A percentile compares a stretch with the other conserved stretches of the same genome.
phyloP scores from a whole-genome alignment of 108 stramenopile genomes.

The Discostella stelligeroides region DNA sequence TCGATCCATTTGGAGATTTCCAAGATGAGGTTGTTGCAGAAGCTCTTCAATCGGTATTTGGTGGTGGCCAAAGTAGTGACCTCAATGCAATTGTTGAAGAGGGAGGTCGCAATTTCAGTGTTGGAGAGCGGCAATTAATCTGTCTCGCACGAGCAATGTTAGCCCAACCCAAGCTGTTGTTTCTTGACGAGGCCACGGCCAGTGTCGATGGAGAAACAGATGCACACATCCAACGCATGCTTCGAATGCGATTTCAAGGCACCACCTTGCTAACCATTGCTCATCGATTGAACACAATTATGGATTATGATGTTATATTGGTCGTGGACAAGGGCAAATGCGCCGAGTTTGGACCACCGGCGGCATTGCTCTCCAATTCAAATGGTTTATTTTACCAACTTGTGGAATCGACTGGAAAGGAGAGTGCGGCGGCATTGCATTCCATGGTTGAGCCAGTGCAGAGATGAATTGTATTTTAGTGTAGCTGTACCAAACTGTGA shows the following conservation, averaged over 20 bases:
- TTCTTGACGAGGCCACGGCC: conserved; percentile 81
- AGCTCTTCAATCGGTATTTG: conserved; percentile 64
- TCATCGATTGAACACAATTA: conserved; percentile 92
- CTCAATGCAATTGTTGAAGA: conserved; percentile 71
- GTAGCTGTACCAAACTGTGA: too few relatives aligned
- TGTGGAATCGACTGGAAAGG: conserved; percentile 74
- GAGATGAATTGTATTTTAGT: too few relatives aligned
- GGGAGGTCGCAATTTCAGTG: conserved; percentile 86
- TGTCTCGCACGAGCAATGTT: conserved; percentile 89
- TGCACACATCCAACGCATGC: conserved; percentile 84
- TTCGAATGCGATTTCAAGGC: conserved; percentile 74
- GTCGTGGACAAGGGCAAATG: conserved; percentile 89
- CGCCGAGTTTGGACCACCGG: conserved; percentile 85
- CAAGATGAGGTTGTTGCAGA: conserved; percentile 73
- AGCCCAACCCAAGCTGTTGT: conserved; percentile 70
- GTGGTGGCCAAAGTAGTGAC: conserved; percentile 15
- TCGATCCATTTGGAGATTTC: conserved; percentile 89
- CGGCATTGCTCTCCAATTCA: conserved; percentile 61
- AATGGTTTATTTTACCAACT: conserved; percentile 74
- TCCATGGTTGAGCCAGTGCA: too few relatives aligned
- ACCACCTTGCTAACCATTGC: conserved; percentile 93
- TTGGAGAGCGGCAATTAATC: conserved; percentile 92
- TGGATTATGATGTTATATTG: conserved; percentile 92
- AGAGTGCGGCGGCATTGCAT: conserved; percentile 64
- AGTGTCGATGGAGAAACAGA: conserved; percentile 76